phyloP scores from a whole-genome alignment of 176 grass and related monocot species.

The Paspalum notatum region DNA sequence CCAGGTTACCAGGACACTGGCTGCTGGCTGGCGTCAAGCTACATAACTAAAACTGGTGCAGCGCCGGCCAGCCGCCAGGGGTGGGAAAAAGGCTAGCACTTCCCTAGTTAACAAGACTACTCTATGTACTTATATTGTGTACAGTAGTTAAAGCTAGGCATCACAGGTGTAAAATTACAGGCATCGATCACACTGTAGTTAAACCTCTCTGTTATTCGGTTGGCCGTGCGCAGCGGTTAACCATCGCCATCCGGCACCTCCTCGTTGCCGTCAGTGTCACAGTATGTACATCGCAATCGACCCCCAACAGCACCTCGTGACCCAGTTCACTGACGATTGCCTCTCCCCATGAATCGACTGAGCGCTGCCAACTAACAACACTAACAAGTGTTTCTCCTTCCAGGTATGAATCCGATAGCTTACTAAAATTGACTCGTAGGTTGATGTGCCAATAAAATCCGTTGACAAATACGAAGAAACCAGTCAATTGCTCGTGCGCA shows the following conservation, averaged over 20 bases:
- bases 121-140: not conserved
- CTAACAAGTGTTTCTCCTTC: not conserved
- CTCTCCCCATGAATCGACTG: not conserved
- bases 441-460: not conserved
- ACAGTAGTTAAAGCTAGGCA: not conserved
- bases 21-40: slow-evolving; percentile 8
- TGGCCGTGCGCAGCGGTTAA: not conserved
- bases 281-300: too few relatives aligned
- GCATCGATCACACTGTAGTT: too few relatives aligned
- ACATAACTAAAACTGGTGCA: not conserved
- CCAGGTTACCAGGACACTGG: not conserved
- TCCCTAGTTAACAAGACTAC: not conserved
- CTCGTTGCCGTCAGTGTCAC: not conserved
- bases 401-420: not conserved
- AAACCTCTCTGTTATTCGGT: not conserved
- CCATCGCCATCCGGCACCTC: not conserved
- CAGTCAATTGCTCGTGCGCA: not conserved
- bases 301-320: not conserved
- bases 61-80: not conserved
- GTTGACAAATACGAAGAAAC: not conserved
- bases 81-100: not conserved
- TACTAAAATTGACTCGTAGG: not conserved
- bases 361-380: slow-evolving; percentile 28
- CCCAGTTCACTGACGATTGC: not conserved
- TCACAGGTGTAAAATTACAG: not conserved